Percentiles rank a stretch among this genome's conserved stretches.
phyloP scores from a whole-genome alignment of 2,329 filamentous ascomycete genomes.

The Ceratocystis albifundus region DNA sequence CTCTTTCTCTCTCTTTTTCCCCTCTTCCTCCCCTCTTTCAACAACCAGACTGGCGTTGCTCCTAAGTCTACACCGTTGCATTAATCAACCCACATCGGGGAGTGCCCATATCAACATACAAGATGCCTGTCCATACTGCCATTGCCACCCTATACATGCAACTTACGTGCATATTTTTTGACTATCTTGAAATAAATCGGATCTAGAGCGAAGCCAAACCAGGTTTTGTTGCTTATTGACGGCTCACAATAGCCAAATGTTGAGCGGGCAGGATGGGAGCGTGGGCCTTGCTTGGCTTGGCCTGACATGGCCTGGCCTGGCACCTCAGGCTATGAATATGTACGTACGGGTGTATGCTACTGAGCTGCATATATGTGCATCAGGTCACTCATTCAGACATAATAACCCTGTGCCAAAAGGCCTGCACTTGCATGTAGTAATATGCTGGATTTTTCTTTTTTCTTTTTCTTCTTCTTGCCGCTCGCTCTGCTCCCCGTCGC shows the following conservation, averaged over 20 bases:
- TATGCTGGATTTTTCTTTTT: neutral
- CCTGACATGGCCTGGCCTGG: neutral
- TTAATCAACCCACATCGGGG: no score
- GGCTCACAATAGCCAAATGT: neutral
- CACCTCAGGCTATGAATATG: neutral
- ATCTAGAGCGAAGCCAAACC: neutral
- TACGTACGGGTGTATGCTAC: neutral
- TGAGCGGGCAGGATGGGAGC: no score
- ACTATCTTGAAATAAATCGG: neutral
- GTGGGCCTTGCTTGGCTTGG: no score
- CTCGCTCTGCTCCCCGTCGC: neutral
- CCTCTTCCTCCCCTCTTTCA: no score
- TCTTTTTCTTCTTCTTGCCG: neutral
- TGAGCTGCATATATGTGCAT: neutral
- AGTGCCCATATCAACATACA: neutral
- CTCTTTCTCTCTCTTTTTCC: no score
- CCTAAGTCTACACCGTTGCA: no score
- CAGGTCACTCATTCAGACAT: neutral
- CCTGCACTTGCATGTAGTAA: neutral
- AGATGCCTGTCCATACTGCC: neutral
- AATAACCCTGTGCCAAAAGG: neutral
- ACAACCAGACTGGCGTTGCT: no score
- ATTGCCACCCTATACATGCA: constrained; percentile 3
- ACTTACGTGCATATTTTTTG: neutral
- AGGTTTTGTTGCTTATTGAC: neutral